phyloP scores from a whole-genome alignment of 1,284 basidiomycete species.

The Sutorius eximius region DNA sequence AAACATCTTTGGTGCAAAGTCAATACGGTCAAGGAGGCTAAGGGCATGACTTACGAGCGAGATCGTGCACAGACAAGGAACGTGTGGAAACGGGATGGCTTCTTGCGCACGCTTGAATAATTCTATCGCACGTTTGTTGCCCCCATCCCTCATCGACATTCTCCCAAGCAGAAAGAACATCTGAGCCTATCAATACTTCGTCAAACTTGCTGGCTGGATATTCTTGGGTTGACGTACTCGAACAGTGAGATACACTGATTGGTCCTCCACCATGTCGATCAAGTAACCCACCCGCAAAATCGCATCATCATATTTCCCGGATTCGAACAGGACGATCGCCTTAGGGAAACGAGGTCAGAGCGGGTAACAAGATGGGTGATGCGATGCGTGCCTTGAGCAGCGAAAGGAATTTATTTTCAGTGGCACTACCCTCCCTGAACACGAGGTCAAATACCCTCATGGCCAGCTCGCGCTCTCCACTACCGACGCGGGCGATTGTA shows the following conservation, averaged over 20 bases:
- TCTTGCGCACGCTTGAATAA: conserved; percentile 1
- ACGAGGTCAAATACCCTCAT: background rate
- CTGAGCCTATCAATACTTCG: background rate
- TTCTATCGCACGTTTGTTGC: background rate
- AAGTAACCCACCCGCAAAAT: background rate
- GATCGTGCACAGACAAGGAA: background rate
- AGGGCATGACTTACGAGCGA: background rate
- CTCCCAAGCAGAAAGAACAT: background rate
- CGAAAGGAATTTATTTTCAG: background rate
- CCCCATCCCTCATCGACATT: background rate
- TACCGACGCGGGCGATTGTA: background rate
- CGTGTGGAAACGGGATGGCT: background rate
- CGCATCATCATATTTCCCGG: conserved; percentile 3
- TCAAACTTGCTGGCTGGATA: background rate
- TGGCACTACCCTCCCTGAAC: background rate
- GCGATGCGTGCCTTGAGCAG: background rate
- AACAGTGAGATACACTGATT: background rate
- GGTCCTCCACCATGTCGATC: conserved; percentile 1
- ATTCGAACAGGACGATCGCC: conserved; percentile 10
- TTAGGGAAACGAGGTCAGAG: background rate
- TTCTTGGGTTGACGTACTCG: background rate
- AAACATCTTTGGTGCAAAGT: background rate
- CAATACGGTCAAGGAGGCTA: too few relatives aligned
- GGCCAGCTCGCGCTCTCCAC: background rate
- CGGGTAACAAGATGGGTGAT: background rate